phyloP scores from a whole-genome alignment of 1,284 basidiomycete genomes.

The Puccinia polysora region DNA sequence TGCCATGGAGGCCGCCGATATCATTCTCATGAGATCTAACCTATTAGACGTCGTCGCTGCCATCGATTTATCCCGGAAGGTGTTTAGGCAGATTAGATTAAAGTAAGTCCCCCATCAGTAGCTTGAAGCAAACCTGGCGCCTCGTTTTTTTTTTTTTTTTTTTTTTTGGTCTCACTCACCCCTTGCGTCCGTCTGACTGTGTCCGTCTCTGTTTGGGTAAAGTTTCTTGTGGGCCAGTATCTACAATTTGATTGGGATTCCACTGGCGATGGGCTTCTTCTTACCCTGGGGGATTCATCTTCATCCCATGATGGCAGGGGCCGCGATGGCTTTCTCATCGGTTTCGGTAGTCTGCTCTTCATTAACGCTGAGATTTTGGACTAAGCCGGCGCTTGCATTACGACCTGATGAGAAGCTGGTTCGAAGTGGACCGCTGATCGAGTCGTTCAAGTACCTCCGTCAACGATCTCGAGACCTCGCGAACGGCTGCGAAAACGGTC shows the following conservation, averaged over 20 bases:
- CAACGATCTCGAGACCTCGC: neutral
- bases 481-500: too few relatives aligned
- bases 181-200: conserved; percentile 52
- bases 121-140: neutral
- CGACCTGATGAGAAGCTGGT: conserved; percentile 17
- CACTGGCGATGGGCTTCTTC: conserved; percentile 96
- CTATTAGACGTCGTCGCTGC: conserved; percentile 94
- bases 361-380: conserved; percentile 65
- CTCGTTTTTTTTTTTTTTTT: neutral
- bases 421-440: neutral
- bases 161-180: neutral
- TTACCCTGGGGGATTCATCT: conserved; percentile 85
- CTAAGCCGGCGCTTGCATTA: conserved; percentile 46
- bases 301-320: conserved; percentile 96
- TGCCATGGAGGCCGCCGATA: conserved; percentile 94
- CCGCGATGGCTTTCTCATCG: conserved; percentile 94
- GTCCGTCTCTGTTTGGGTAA: too few relatives aligned
- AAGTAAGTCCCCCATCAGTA: conserved; percentile 45
- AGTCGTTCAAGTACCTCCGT: neutral
- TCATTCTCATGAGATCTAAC: conserved; percentile 94
- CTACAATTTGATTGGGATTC: conserved; percentile 91
- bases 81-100: conserved; percentile 82
- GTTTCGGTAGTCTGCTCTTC: conserved; percentile 92
- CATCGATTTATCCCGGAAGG: conserved; percentile 78
- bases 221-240: conserved; percentile 51